Evolutionary conservation across 177 flowering plant species (phyloP).

Genomic region (Tripterygium wilfordii): DNA sequence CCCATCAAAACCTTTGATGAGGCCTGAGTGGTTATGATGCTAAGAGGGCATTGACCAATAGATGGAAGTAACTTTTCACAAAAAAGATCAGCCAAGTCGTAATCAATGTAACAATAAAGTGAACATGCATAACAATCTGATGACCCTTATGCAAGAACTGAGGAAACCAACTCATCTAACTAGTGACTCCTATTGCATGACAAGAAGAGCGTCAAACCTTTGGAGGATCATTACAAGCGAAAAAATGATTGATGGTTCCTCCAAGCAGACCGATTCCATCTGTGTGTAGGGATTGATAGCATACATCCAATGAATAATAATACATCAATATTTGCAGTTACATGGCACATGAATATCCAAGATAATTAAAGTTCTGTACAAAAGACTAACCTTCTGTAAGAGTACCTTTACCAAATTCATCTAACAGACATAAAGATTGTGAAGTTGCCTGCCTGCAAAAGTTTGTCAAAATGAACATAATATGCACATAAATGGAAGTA

Average conservation of each 20-base stretch:
- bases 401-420: constrained; percentile 99
- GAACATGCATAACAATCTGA: too few relatives aligned
- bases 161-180: too few relatives aligned
- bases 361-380: not conserved
- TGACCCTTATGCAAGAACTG: too few relatives aligned
- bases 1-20: too few relatives aligned
- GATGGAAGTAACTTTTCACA: too few relatives aligned
- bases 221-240: constrained; percentile 59
- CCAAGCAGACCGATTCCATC: constrained; percentile 98
- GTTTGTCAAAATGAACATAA: constrained; percentile 6
- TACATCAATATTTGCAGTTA: not conserved
- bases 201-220: constrained; percentile 48
- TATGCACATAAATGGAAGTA: not conserved
- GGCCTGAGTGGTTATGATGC: too few relatives aligned
- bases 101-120: too few relatives aligned
- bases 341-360: not conserved
- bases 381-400: constrained; percentile 78
- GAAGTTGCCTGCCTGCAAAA: constrained; percentile 77
- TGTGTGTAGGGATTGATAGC: constrained; percentile 21
- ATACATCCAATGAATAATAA: not conserved
- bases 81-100: too few relatives aligned
- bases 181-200: too few relatives aligned
- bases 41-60: too few relatives aligned
- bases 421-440: constrained; percentile 78
- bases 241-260: constrained; percentile 77